phyloP scores from a whole-genome alignment of 2,329 filamentous ascomycete species.

The Furcasterigmium sp. region DNA sequence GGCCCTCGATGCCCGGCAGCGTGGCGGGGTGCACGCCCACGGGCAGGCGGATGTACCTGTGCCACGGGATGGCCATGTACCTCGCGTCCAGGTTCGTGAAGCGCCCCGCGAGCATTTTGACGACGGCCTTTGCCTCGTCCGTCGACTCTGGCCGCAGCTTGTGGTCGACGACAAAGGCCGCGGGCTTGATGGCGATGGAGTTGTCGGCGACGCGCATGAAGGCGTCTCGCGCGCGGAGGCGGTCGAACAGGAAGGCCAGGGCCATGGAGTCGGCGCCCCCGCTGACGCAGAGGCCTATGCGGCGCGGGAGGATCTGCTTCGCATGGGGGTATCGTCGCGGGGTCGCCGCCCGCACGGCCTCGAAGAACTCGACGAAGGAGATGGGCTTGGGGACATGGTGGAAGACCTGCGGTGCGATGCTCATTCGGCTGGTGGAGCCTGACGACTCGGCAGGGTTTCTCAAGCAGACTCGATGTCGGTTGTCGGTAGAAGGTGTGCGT shows the following conservation, averaged over 20 bases:
- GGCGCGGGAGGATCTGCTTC: neutral
- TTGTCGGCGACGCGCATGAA: conserved; percentile 38
- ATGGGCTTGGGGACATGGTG: conserved; percentile 32
- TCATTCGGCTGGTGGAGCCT: conserved; percentile 21
- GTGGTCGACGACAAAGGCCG: conserved; percentile 53
- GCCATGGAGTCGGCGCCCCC: conserved; percentile 99
- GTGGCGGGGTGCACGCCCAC: conserved; percentile 20
- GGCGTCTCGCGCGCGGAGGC: conserved; percentile 28
- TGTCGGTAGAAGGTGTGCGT: too few species aligned
- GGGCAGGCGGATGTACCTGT: conserved; percentile 19
- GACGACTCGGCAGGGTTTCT: neutral
- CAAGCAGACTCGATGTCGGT: neutral
- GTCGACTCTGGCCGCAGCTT: conserved; percentile 45
- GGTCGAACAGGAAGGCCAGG: conserved; percentile 67
- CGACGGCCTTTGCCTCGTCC: conserved; percentile 46
- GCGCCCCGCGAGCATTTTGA: conserved; percentile 23
- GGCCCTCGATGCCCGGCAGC: conserved; percentile 66
- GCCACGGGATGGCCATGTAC: conserved; percentile 43
- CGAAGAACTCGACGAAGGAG: conserved; percentile 28
- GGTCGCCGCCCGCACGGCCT: conserved; percentile 46
- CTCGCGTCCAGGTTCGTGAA: conserved; percentile 23
- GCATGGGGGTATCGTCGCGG: conserved; percentile 42
- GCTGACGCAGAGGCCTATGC: conserved; percentile 71
- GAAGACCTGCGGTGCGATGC: conserved; percentile 23
- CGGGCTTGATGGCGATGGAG: conserved; percentile 29